These are phyloP conservation scores for Beta lomatogona DNA, from an alignment of 179 eudicot genomes.

Conservation along the genomic window DNA sequence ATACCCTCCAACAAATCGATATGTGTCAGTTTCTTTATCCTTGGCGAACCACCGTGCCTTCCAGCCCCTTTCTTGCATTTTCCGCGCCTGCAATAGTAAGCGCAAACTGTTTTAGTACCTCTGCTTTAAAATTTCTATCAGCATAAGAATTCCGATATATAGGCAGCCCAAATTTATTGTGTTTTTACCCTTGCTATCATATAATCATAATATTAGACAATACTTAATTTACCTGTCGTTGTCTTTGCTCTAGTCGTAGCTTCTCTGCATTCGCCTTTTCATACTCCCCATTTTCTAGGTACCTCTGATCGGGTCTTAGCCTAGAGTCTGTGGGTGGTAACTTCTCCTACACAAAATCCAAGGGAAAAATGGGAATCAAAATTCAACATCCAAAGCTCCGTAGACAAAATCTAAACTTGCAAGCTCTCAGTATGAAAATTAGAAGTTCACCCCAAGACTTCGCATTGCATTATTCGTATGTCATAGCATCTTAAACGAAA, in stretches of 20 bases:
- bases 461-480: not conserved
- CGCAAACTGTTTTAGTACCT: constrained; percentile 11
- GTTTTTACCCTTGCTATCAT: not conserved
- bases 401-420: not conserved
- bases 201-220: not conserved
- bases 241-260: constrained; percentile 51
- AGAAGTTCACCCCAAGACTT: not conserved
- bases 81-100: constrained; percentile 57
- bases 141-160: not conserved
- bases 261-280: constrained; percentile 49
- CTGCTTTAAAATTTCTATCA: not conserved
- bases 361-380: constrained; percentile 3
- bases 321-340: constrained; percentile 52
- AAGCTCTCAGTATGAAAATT: not conserved
- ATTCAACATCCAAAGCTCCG: not conserved
- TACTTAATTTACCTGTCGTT: constrained; percentile 69
- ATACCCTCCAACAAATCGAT: constrained; percentile 74
- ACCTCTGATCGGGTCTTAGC: constrained; percentile 51
- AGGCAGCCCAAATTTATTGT: not conserved
- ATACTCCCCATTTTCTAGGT: constrained; percentile 47
- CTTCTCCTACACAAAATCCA: constrained; percentile 34
- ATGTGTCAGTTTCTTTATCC: constrained; percentile 61
- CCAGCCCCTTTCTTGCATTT: constrained; percentile 97
- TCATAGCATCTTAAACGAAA: not conserved
- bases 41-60: constrained; percentile 88